Conservation (phyloP, 176 grass and related monocot species). For the Pharus latifolius region DNA sequence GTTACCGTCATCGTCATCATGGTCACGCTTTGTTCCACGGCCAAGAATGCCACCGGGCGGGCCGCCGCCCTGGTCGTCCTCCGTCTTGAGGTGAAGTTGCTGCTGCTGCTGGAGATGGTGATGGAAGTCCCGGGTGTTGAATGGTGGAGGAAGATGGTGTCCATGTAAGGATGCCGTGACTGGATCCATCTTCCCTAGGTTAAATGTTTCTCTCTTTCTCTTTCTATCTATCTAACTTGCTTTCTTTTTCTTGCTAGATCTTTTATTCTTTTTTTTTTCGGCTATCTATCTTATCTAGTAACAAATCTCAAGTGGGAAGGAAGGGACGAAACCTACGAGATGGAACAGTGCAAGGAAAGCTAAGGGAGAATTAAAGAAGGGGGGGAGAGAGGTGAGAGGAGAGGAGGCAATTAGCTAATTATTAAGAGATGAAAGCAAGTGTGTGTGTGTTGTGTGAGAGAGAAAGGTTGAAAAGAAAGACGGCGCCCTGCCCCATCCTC, state of each 20-base stretch:
- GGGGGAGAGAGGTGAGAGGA: not conserved
- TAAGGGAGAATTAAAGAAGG: conserved; percentile 5
- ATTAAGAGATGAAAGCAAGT: conserved; percentile 15
- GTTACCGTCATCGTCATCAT: conserved; percentile 34
- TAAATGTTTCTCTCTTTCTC: conserved; percentile 15
- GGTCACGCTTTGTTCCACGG: conserved; percentile 30
- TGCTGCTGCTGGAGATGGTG: conserved; percentile 57
- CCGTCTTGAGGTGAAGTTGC: conserved; percentile 50
- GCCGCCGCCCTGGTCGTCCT: conserved; percentile 51
- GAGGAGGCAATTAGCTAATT: conserved; percentile 21
- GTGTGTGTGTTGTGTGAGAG: not conserved
- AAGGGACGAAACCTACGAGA: conserved; percentile 40
- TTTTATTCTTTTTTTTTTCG: conserved; percentile 30
- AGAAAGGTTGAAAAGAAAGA: conserved; percentile 28
- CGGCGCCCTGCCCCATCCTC: conserved; percentile 22
- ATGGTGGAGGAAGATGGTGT: conserved; percentile 82
- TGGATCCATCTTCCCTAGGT: conserved; percentile 53
- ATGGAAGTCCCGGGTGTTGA: conserved; percentile 82
- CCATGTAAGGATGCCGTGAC: conserved; percentile 39
- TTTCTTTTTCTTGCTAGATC: conserved; percentile 37
- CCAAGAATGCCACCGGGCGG: conserved; percentile 3
- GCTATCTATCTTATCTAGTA: conserved; percentile 24
- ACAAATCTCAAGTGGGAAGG: conserved; percentile 25
- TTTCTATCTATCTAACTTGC: not conserved
- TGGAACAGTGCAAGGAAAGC: conserved; percentile 51